Base-by-base conservation (phyloP, 2,329 filamentous ascomycete genomes). In the Colletotrichum liriopes region DNA sequence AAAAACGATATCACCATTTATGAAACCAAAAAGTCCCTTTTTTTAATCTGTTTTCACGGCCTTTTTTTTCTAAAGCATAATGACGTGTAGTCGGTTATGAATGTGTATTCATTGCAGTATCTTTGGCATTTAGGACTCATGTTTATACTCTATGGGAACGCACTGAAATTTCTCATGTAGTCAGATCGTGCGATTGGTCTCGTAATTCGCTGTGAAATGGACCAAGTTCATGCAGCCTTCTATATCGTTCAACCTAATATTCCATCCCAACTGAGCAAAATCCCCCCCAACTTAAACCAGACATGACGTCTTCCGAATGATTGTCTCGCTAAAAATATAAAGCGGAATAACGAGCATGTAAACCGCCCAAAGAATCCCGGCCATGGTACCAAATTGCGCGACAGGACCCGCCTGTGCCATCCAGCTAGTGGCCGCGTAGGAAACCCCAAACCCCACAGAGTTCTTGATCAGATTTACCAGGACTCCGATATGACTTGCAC, bases 381-480 rank as follows among this genome's bases (percentile, higher is more conserved):
- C 73, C 74, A 75, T 75, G n/a, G 66, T 71, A 20, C 73, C 71
- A 60, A 75, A 76, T 37, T 75, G 71, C 4, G 35, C 60, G 14
- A 47, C 71, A 14, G 68, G 63, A n/a, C 72, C 72, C 56, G 32
- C 49, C 9, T 26, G 39, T 18, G 58, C 37, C 58, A 68, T 69
- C 75, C 75, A 75, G 39, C 49, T 61, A 32, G 75, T 71, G 2
- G 74, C 71, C 3, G 55, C 69, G 56, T 73, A 73, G 14, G 72
- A 75, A 14, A 74, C 73, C 3, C 69, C 74, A 56, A 75, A 75
- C 1, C 51, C 73, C 26, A 76, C 41, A 16, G 32, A 60, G 39
- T 76, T 76, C 62, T 76, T 76, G 14, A 72, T 72, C 55, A 76
- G 59, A 45, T 75, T 75, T 39, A 76, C 73, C 23, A 75, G n/a